phyloP scores from a whole-genome alignment of 1,284 basidiomycete genomes.

The Apiotrichum porosum region DNA sequence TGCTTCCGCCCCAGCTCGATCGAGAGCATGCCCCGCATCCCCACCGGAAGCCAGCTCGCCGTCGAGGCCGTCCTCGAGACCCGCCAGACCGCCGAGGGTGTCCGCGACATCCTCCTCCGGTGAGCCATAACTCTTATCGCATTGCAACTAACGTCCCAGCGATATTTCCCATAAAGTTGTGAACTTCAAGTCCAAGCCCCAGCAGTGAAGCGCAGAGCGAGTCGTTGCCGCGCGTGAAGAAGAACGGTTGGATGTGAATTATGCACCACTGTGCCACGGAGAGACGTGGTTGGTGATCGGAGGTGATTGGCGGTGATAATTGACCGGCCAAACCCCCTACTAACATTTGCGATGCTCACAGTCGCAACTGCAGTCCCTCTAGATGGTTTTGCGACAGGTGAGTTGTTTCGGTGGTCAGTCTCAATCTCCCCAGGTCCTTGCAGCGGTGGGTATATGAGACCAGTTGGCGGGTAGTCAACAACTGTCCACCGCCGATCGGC shows the following conservation, averaged over 20 bases:
- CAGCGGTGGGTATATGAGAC: no score
- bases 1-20: slow-evolving; percentile 31
- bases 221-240: background rate
- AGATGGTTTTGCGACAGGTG: no score
- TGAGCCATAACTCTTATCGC: background rate
- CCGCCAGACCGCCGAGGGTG: slow-evolving; percentile 12
- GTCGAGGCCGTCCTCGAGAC: slow-evolving; percentile 29
- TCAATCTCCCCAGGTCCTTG: no score
- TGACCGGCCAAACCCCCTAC: no score
- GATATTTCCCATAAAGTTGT: slow-evolving; percentile 20
- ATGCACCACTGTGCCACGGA: no score
- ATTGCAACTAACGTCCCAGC: slow-evolving; percentile 2
- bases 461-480: no score
- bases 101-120: slow-evolving; percentile 19
- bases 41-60: slow-evolving; percentile 30
- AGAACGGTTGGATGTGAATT: background rate
- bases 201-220: background rate
- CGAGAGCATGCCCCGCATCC: slow-evolving; percentile 23
- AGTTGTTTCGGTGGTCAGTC: no score
- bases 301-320: no score
- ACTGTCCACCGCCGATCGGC: no score
- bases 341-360: no score
- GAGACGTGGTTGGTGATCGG: no score
- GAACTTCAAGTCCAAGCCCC: slow-evolving; percentile 11
- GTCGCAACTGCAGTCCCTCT: no score